phyloP scores from a whole-genome alignment of 148 eudicot species.

The Arctostaphylos glauca region DNA sequence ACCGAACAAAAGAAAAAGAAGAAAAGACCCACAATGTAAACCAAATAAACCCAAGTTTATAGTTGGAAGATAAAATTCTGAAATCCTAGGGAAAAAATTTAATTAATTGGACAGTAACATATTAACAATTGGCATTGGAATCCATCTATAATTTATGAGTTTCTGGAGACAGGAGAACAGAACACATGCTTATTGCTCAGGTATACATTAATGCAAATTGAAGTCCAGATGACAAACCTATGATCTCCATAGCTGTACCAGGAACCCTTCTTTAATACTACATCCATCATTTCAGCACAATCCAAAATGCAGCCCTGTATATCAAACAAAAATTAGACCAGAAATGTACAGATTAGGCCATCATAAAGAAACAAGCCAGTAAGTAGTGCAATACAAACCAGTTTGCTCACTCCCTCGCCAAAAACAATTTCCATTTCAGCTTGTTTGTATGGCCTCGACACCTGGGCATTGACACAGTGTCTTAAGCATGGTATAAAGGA shows the following conservation, averaged over 20 bases:
- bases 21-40: background rate
- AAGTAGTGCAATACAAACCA: conserved; percentile 52
- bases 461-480: conserved; percentile 37
- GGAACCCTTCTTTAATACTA: conserved; percentile 81
- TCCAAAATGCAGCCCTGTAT: conserved; percentile 89
- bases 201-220: background rate
- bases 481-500: conserved; percentile 9
- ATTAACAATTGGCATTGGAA: background rate
- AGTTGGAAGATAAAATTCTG: background rate
- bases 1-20: background rate
- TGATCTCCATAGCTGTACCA: conserved; percentile 93
- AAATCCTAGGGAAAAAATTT: background rate
- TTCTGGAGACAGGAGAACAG: background rate
- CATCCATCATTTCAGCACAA: conserved; percentile 88
- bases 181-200: background rate
- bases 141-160: background rate
- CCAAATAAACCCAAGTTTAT: background rate
- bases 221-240: conserved; percentile 42
- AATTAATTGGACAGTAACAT: background rate
- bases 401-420: conserved; percentile 92
- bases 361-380: conserved; percentile 4
- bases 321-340: conserved; percentile 19
- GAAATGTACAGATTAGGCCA: background rate
- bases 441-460: conserved; percentile 96
- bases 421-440: conserved; percentile 95